Base-by-base conservation (phyloP, 148 eudicot species). In the Fagopyrum homotropicum region DNA sequence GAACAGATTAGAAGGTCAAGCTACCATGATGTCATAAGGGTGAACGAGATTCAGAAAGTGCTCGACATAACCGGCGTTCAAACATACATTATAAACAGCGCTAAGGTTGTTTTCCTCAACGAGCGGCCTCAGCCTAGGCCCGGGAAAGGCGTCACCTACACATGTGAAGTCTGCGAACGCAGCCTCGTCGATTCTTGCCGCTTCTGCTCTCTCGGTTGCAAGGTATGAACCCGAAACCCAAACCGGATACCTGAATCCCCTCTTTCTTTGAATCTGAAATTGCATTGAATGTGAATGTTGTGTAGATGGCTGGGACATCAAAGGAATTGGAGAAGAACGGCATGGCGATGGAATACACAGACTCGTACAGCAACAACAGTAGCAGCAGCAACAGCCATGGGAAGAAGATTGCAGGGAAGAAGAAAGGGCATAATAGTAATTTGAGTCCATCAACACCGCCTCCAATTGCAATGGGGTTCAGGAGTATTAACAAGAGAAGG, bases 1-100 rank as follows among this genome's bases (percentile, higher is more conserved):
- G 54, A 59, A 55, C 86, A 93, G 98, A 93, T 93, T 79, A 77
- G 98, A 56, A 88, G 98, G 79, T 93, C 98, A 15, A 91, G 97
- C 0, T 93, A 93, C 86, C 98, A 93, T 81, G 97, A 93, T 81
- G 98, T 93, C 81, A 88, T 91, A n/a, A 83, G 97, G 75, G 98
- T 91, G 7, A 73, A 80, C 4, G 98, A 93, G 81, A 91, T 93
- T 45, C 97, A 93, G 69, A 93, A 89, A 81, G 90, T 83, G 56
- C 22, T 93, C 11, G 97, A 93, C 85, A 91, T 91, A 61, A 78
- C 80, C 57, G 86, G 89, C 6, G 90, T 93, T 43, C 98, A 93
- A 49, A 93, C 98, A 16, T 93, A 93, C 81, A 81, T 93, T 73
- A 93, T 93, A 80, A 93, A 93, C 81, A 90, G 98, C 60, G 97